Base-by-base conservation (phyloP, 306 rosid species). In the Erythrophleum fordii region DNA sequence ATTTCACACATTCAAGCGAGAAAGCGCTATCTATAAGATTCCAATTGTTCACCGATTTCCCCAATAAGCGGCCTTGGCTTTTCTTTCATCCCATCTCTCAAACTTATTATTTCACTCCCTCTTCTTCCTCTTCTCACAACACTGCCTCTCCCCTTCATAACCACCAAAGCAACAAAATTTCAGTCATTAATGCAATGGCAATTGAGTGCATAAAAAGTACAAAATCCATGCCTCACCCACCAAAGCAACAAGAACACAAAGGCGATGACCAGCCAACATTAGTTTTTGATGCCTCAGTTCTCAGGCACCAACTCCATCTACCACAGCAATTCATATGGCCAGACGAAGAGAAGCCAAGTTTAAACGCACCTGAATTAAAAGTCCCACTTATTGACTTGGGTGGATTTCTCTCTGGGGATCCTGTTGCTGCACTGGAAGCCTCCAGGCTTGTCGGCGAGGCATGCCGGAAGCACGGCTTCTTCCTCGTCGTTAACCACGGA, bases 321-420 rank as follows among this genome's bases (percentile, higher is more conserved):
- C 99, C 99, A 9, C n/a, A 48, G 10, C 94, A 96, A 39, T 96
- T 93, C 82, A 87, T 93, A 35, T 96, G 99, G 99, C 98, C 98
- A 0, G 99, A 96, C 58, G 83, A 88, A 3, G 99, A 96, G 34
- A 93, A 88, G 72, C 99, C 97, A 12, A 76, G 85, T 73, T 31
- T 69, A 11, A 42, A 82, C 18, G 85, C 83, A 4, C 89, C 92
- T 0, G 93, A 92, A 20, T 93, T 96, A 6, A 72, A 68, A 31
- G 97, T 92, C 69, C 95, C 98, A 18, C 83, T 85, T 28, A 80
- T 96, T 55, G 92, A 96, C 86, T 64, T 93, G 60, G 73, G 81
- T 0, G 88, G 89, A 0, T 96, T 96, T 72, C 85, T 93, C 49
- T 85, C 97, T 0, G 89, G 92, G 0, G 90, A 96, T 78, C 87